These are phyloP conservation scores for Puccinia horiana DNA, from an alignment of 1,284 basidiomycete species.

Conservation along the genomic window DNA sequence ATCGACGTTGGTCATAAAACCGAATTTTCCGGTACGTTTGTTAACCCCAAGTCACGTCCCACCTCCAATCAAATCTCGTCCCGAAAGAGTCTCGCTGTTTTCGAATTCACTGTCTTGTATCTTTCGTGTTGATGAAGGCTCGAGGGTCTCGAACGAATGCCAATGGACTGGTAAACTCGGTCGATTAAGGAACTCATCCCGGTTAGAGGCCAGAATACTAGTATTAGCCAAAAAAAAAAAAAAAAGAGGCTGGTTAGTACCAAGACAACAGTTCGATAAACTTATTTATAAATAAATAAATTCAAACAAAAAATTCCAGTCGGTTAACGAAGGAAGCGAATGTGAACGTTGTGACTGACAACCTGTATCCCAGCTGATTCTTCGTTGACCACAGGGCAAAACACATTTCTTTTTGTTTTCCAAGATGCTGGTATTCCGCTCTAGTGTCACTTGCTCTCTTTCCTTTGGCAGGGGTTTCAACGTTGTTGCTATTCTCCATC, in stretches of 20 bases:
- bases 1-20: conserved; percentile 21
- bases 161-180: conserved; percentile 1
- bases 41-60: conserved; percentile 29
- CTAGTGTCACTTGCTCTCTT: too few relatives aligned
- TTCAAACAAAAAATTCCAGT: too few relatives aligned
- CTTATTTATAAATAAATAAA: too few relatives aligned
- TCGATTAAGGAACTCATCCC: conserved; percentile 28
- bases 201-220: conserved; percentile 23
- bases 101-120: neutral
- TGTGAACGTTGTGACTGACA: conserved; percentile 9
- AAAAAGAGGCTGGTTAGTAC: neutral
- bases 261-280: too few relatives aligned
- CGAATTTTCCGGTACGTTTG: neutral
- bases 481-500: too few relatives aligned
- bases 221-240: too few relatives aligned
- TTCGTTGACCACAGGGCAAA: conserved; percentile 9
- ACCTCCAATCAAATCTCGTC: conserved; percentile 17
- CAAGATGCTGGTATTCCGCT: too few relatives aligned
- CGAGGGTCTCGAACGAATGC: conserved; percentile 24
- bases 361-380: conserved; percentile 20
- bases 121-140: neutral
- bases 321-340: too few relatives aligned
- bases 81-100: conserved; percentile 5
- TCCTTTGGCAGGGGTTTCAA: too few relatives aligned
- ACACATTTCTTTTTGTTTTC: conserved; percentile 19